Percentiles rank a stretch among this genome's conserved stretches.
phyloP scores from a whole-genome alignment of 495 filamentous ascomycete species.

The Thermochaetoides thermophila region DNA sequence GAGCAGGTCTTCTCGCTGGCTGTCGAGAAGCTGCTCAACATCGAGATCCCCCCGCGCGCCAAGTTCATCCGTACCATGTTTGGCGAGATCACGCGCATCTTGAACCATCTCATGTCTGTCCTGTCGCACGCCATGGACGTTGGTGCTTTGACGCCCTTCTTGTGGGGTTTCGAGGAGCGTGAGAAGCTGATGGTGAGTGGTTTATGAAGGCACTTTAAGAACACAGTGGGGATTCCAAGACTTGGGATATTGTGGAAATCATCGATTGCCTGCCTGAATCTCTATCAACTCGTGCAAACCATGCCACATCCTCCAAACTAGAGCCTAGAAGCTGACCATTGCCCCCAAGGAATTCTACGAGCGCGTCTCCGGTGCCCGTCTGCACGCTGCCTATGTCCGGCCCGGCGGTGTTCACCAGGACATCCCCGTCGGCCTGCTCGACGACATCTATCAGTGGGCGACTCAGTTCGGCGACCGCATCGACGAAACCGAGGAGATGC shows the following conservation, averaged over 20 bases:
- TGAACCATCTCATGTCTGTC: constrained; percentile 98
- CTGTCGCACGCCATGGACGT: constrained; percentile 99
- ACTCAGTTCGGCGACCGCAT: constrained; percentile 99
- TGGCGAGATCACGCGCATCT: constrained; percentile 82
- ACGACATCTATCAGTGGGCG: constrained; percentile 99
- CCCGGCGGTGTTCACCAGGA: constrained; percentile 95
- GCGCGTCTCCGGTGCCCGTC: constrained; percentile 92
- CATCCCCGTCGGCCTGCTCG: constrained; percentile 82
- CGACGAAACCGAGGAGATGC: constrained; percentile 95
- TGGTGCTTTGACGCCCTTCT: constrained; percentile 91
- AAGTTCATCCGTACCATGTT: constrained; percentile 97
- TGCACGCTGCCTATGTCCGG: constrained; percentile 96
- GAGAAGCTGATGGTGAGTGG: constrained; percentile 90
- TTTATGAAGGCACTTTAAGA: background rate
- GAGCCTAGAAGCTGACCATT: no score
- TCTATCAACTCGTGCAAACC: no score
- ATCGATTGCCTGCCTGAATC: constrained; percentile 1
- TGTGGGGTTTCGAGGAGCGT: constrained; percentile 99
- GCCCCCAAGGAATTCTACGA: constrained; percentile 99
- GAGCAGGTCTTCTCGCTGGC: constrained; percentile 94
- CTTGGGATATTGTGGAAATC: background rate
- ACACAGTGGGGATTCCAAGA: background rate
- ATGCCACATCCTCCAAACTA: no score
- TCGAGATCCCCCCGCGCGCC: constrained; percentile 88
- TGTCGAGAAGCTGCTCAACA: constrained; percentile 94